Evolutionary conservation across 352 stramenopile genomes (phyloP).

Genomic region (Pythium sukuiense): DNA sequence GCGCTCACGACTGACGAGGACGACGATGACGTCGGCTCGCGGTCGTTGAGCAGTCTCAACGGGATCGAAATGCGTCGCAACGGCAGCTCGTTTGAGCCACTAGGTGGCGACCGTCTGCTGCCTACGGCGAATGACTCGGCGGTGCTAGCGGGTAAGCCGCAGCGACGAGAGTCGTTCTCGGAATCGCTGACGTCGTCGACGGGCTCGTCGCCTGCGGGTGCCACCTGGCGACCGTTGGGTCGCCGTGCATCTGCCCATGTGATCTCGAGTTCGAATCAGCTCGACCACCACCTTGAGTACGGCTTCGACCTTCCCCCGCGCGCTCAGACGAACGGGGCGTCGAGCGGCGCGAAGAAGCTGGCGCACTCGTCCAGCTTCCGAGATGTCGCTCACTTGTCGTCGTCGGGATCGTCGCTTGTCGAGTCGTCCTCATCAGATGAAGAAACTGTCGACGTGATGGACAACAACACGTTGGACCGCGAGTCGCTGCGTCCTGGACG

Average conservation of each 20-base stretch:
- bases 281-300: slow-evolving; percentile 28
- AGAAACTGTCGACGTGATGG: slow-evolving; percentile 11
- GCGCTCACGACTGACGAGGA: slow-evolving; percentile 36
- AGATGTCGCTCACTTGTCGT: slow-evolving; percentile 19
- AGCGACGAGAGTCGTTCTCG: slow-evolving; percentile 32
- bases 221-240: slow-evolving; percentile 32
- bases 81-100: slow-evolving; percentile 14
- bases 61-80: slow-evolving; percentile 22
- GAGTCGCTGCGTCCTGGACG: slow-evolving; percentile 13
- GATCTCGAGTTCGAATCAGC: slow-evolving; percentile 31
- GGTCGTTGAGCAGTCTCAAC: slow-evolving; percentile 29
- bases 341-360: slow-evolving; percentile 7
- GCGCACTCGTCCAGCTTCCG: slow-evolving; percentile 29
- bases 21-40: slow-evolving; percentile 31
- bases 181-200: slow-evolving; percentile 35
- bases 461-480: slow-evolving; percentile 23
- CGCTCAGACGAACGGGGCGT: slow-evolving; percentile 15
- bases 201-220: slow-evolving; percentile 26
- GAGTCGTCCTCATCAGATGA: slow-evolving; percentile 35
- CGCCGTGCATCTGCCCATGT: slow-evolving; percentile 28
- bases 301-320: slow-evolving; percentile 24
- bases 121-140: slow-evolving; percentile 12
- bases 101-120: not conserved
- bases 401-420: slow-evolving; percentile 24
- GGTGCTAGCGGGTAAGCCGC: slow-evolving; percentile 10